Evolutionary conservation across 768 basidiomycete genomes (phyloP), one percentile per base, ranked within the genome.

Genomic region (Boletus tylopilopsis): DNA sequence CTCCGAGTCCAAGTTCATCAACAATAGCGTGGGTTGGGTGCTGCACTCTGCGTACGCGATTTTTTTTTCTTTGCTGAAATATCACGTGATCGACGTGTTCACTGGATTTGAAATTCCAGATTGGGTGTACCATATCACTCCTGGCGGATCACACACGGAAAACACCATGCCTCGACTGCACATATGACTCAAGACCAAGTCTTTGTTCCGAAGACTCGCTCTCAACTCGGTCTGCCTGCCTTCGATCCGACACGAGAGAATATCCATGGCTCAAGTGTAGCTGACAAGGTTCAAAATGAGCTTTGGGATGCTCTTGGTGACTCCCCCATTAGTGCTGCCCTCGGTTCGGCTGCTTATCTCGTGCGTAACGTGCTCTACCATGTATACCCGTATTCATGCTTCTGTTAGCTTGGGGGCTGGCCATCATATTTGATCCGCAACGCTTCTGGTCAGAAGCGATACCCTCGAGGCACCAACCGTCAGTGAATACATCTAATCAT

Each of bases 101-200:
- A 1, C 16, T 41, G 13, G 33, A 49, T 56, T 58, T 59, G 39
- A 50, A 54, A 55, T 53, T 61, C 27, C 54, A 91, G 90, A 45
- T 81, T 97, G 50, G 87, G 94, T 41, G 95, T 98, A 13, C 95
- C 95, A 6, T 99, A 92, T 72, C 93, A 97, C 65, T 90, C 92
- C 5, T 98, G 94, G 95, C 80, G 92, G 55, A 91, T 96, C 64
- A 85, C 84, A 4, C 95, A 97, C 66, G 91, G 80, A 22, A 90
- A 93, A 68, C 95, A 99, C 70, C 95, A 99, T 68, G 95, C 95
- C 15, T 85, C 88, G 1, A 96, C 94, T 5, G 89, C 78, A 15
- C 94, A 97, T 70, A 81, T 96, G 81, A 89, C 87, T 25, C 84
- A 94, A 57, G 95, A 97, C 59, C 94, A 98, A 65, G 95, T 97